Base-by-base conservation (phyloP, 805 yeast genomes). In the Candida silvicultrix region DNA sequence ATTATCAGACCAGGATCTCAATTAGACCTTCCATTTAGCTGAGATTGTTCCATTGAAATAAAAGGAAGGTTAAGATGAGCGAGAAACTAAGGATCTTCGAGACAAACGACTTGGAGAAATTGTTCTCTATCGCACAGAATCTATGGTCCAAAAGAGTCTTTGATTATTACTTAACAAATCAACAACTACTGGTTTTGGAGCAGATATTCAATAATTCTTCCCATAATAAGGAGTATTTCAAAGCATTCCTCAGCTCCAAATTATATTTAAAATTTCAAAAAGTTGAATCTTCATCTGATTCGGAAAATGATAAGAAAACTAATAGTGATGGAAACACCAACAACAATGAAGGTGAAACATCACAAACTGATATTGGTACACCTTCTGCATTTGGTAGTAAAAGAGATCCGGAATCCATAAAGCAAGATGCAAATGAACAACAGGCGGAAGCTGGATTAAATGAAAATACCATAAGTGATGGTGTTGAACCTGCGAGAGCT, bases 141-240 rank as follows among this genome's bases (percentile, higher is more conserved):
- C 45, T 62, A 10, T 58, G 48, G 52, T 44, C 56, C 22, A 60
- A 66, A 10, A 70, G 73, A 5, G 62, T 64, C 18, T 75, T 78
- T 52, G 74, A 71, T 44, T 67, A 73, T 41, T 75, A 71, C 54
- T 62, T 81, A 48, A 75, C 80, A 11, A 69, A 76, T n/a, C 78
- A 74, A 47, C 86, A 81, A 57, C 68, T 73, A 51, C 68, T 74
- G 44, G 71, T 81, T 1, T 60, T 81, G 38, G 71, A 71, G 38
- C 59, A 67, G 43, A 62, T 81, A 3, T 60, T 81, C 16, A 62
- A 67, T n/a, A 55, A 66, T 25, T 55, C 62, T 25, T 60, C 56
- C 45, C 28, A 50, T 21, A 54, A 49, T 10, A 51, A 45, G 20
- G 57, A 49, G 38, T 46, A 58, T 16, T 79, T 85, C 78, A 57